Conservation (phyloP, 129 eudicot species). For the Flaveria ramosissima region DNA sequence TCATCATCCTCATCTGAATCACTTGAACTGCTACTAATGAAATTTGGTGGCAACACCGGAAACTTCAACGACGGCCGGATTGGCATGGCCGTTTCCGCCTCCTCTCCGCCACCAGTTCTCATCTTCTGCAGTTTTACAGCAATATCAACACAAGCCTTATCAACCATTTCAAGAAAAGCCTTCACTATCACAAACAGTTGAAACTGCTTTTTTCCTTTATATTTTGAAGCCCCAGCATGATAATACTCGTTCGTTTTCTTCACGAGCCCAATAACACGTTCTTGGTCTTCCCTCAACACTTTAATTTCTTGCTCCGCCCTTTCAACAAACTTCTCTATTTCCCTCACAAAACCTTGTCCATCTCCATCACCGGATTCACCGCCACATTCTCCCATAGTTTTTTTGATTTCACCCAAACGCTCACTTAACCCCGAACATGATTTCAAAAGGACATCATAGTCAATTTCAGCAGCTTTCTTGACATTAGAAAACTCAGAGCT, state of each 20-base stretch:
- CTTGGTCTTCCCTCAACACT: conserved; percentile 55
- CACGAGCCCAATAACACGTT: conserved; percentile 63
- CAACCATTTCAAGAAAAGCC: conserved; percentile 80
- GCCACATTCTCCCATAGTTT: conserved; percentile 46
- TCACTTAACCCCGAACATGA: conserved; percentile 41
- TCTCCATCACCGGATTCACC: conserved; percentile 42
- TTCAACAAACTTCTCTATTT: conserved; percentile 64
- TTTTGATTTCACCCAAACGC: conserved; percentile 46
- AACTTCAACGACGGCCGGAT: conserved; percentile 55
- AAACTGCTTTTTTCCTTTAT: conserved; percentile 54
- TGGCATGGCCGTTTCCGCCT: conserved; percentile 29
- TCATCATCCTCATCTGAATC: conserved; percentile 49
- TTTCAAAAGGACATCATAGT: conserved; percentile 50
- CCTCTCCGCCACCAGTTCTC: conserved; percentile 31
- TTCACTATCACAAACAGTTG: conserved; percentile 80
- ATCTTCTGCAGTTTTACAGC: conserved; percentile 74
- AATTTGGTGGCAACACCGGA: conserved; percentile 69
- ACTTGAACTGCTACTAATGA: conserved; percentile 61
- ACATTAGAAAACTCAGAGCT: conserved; percentile 73
- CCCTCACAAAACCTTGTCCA: conserved; percentile 55
- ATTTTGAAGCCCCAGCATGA: conserved; percentile 69
- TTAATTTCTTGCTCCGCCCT: conserved; percentile 58
- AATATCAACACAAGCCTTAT: conserved; percentile 81
- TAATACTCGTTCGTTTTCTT: conserved; percentile 78
- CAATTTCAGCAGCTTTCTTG: conserved; percentile 74